Evolutionary conservation across 2,329 filamentous ascomycete species (phyloP), one percentile per base, ranked within the genome.

Genomic region (Neonectria hederae): DNA sequence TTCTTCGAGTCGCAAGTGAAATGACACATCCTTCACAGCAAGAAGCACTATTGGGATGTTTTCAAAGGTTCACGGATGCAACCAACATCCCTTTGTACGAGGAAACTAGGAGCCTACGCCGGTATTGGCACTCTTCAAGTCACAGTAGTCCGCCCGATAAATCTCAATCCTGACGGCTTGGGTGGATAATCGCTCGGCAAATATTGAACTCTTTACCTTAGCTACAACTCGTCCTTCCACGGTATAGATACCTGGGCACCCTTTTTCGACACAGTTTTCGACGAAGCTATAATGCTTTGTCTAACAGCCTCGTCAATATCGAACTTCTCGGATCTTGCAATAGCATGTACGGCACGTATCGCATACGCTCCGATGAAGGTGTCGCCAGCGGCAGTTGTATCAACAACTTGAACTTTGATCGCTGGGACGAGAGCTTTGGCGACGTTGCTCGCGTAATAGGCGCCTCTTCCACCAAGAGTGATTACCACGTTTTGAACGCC

Each of bases 381-480:
- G 76, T 93, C 91, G 0, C 91, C 91, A 10, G 91, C 91, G 2
- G 87, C 90, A 8, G 91, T 93, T 1, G 90, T 93, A 75, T 93
- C 91, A 1, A 92, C 83, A 1, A 93, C 90, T 8, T 59, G 24
- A n/a, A 90, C 82, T 6, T 79, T 74, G 70, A 77, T 82, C 40
- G 63, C 72, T 32, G 66, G 74, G 48, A 89, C 76, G 26, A 83
- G 75, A 69, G 35, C 32, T 17, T 35, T 35, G 32, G 13, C 32
- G 4, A 7, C 32, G 17, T 35, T 17, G 13, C 17, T 35, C 32
- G 11, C 11, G 32, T 35, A 35, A 35, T 35, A 87, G 5, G 83
- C 84, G 7, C 89, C 89, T 70, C 87, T 86, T 1, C 83, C 81
- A 0, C 91, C 91, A 2, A 93, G 81, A 0, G 91, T 93, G 56